Conservation (phyloP, 495 filamentous ascomycete species). For the Aspergillus mulundensis region DNA sequence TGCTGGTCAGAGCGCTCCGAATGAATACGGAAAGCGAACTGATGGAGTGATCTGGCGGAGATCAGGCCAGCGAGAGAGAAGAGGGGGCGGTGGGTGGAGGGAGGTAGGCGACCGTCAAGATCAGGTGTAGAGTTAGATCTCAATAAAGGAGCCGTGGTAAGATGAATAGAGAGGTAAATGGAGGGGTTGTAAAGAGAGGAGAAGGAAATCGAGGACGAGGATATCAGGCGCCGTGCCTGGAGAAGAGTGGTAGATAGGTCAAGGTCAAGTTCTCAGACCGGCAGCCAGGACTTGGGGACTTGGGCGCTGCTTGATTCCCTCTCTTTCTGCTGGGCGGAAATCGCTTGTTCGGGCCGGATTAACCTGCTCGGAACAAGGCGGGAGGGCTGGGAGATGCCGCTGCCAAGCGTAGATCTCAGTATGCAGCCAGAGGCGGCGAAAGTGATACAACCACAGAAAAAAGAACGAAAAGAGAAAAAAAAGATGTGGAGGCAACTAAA, state of each 20-base stretch:
- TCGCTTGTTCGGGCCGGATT: slow-evolving; percentile 48
- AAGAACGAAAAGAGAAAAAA: background rate
- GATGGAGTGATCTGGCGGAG: slow-evolving; percentile 24
- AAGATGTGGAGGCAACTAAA: background rate
- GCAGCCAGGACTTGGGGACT: slow-evolving; percentile 5
- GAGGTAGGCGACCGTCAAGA: slow-evolving; percentile 22
- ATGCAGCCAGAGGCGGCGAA: slow-evolving; percentile 24
- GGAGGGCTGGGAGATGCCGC: slow-evolving; percentile 38
- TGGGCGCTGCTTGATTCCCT: slow-evolving; percentile 22
- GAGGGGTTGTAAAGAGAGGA: slow-evolving; percentile 2
- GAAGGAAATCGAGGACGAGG: slow-evolving; percentile 17
- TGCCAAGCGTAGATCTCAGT: slow-evolving; percentile 41
- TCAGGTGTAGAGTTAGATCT: slow-evolving; percentile 27
- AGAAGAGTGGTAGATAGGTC: slow-evolving; percentile 5
- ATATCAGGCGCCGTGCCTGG: slow-evolving; percentile 28
- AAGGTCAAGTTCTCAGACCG: slow-evolving; percentile 3
- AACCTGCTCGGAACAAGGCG: slow-evolving; percentile 29
- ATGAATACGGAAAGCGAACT: slow-evolving; percentile 20
- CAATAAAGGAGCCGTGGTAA: background rate
- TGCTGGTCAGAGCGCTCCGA: slow-evolving; percentile 7
- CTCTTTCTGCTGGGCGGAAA: slow-evolving; percentile 29
- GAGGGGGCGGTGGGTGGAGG: slow-evolving; percentile 32
- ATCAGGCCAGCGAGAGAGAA: slow-evolving; percentile 25
- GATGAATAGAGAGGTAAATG: background rate
- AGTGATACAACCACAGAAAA: slow-evolving; percentile 6